Evolutionary conservation across 1,284 basidiomycete genomes (phyloP).

Genomic region (Boletellus deceptivus): DNA sequence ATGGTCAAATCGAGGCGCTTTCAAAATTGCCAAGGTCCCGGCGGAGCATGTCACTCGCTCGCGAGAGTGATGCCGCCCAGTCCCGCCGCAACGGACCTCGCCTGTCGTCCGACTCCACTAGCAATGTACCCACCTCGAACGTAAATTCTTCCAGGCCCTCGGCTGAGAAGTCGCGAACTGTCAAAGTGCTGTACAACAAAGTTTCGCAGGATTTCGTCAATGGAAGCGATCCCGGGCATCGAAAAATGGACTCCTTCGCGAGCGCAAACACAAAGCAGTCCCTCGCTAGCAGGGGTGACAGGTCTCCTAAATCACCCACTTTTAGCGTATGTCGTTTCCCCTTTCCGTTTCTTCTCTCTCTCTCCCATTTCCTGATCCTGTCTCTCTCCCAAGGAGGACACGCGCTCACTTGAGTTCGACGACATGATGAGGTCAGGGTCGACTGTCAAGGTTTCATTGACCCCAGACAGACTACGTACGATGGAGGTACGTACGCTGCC

Average conservation of each 20-base stretch:
- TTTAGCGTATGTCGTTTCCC: slow-evolving; percentile 30
- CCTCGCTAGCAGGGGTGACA: slow-evolving; percentile 33
- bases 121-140: slow-evolving; percentile 24
- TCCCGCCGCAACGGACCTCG: slow-evolving; percentile 30
- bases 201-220: slow-evolving; percentile 43
- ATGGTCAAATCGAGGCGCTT: slow-evolving; percentile 72
- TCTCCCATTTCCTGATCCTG: slow-evolving; percentile 1
- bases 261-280: slow-evolving; percentile 47
- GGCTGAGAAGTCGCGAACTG: slow-evolving; percentile 54
- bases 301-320: slow-evolving; percentile 35
- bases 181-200: slow-evolving; percentile 56
- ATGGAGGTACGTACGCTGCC: slow-evolving; percentile 71
- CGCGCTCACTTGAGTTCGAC: slow-evolving; percentile 79
- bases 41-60: slow-evolving; percentile 68
- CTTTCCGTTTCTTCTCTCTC: slow-evolving; percentile 1
- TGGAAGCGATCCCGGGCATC: slow-evolving; percentile 43
- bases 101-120: slow-evolving; percentile 31
- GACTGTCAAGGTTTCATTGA: slow-evolving; percentile 94
- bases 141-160: slow-evolving; percentile 46
- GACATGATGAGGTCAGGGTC: slow-evolving; percentile 82
- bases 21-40: slow-evolving; percentile 55
- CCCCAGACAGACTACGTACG: slow-evolving; percentile 85
- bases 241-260: slow-evolving; percentile 51
- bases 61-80: slow-evolving; percentile 36
- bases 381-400: slow-evolving; percentile 43